phyloP scores from a whole-genome alignment of 139 green algal genomes.

The Gonium pectorale region DNA sequence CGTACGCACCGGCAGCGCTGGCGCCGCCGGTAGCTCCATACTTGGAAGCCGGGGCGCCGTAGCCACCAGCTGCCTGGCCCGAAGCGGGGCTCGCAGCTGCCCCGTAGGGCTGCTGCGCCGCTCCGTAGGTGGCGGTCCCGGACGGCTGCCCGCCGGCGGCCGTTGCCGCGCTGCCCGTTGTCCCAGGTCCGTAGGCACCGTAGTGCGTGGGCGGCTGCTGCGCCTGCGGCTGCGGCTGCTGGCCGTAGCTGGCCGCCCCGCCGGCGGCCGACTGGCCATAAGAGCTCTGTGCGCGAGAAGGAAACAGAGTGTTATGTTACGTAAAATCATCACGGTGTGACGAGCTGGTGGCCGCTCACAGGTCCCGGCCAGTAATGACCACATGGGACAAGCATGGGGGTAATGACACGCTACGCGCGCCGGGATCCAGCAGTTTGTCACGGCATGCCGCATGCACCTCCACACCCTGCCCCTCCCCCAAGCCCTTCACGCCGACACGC shows the following conservation, averaged over 20 bases:
- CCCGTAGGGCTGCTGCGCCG: no score
- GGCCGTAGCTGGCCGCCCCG: background rate
- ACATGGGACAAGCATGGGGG: no score
- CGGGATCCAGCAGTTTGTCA: no score
- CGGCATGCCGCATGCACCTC: no score
- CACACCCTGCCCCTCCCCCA: no score
- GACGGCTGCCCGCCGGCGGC: background rate
- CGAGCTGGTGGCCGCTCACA: no score
- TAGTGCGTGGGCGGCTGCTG: background rate
- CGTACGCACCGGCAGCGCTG: background rate
- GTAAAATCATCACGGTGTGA: background rate
- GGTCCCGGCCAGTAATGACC: no score
- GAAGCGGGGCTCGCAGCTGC: background rate
- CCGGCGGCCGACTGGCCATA: constrained; percentile 9
- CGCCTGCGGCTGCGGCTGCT: background rate
- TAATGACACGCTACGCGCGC: no score
- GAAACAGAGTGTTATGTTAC: no score
- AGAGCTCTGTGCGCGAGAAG: constrained; percentile 4
- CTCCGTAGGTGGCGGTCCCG: background rate
- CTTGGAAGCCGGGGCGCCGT: constrained; percentile 21
- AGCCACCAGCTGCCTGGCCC: background rate
- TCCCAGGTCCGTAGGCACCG: background rate
- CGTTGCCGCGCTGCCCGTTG: background rate
- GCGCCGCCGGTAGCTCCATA: no score
- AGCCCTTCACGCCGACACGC: no score